Evolutionary conservation across 2,329 filamentous ascomycete species (phyloP).

Genomic region (Pseudocercospora fuligena): DNA sequence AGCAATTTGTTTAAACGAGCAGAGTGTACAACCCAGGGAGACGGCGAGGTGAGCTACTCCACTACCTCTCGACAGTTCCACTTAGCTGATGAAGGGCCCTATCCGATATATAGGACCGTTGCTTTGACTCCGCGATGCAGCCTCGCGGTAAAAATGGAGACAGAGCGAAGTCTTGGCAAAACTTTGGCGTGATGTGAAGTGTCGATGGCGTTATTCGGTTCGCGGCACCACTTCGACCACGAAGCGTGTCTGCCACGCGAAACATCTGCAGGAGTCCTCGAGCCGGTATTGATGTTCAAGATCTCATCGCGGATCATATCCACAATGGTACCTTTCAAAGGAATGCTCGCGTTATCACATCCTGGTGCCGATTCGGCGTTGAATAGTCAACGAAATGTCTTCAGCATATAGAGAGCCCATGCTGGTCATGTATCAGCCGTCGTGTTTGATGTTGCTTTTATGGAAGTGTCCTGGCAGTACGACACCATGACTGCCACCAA

Average conservation of each 20-base stretch:
- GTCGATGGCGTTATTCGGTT: neutral
- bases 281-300: neutral
- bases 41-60: too few species aligned
- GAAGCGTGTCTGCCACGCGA: neutral
- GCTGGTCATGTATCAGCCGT: neutral
- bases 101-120: neutral
- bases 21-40: too few species aligned
- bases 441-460: neutral
- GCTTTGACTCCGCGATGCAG: neutral
- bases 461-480: neutral
- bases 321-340: slow-evolving; percentile 1
- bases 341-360: neutral
- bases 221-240: neutral
- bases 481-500: neutral
- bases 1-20: too few species aligned
- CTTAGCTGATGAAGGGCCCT: too few species aligned
- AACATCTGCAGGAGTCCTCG: neutral
- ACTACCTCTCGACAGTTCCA: too few species aligned
- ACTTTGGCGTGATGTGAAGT: neutral
- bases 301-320: neutral
- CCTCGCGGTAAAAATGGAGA: neutral
- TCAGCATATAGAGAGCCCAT: neutral
- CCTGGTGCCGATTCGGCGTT: neutral
- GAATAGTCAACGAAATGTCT: neutral
- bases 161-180: neutral